Percentiles rank a stretch among this genome's conserved stretches.
Conservation (phyloP, 192 early-diverging fungal species). For the Coemansia erecta region DNA sequence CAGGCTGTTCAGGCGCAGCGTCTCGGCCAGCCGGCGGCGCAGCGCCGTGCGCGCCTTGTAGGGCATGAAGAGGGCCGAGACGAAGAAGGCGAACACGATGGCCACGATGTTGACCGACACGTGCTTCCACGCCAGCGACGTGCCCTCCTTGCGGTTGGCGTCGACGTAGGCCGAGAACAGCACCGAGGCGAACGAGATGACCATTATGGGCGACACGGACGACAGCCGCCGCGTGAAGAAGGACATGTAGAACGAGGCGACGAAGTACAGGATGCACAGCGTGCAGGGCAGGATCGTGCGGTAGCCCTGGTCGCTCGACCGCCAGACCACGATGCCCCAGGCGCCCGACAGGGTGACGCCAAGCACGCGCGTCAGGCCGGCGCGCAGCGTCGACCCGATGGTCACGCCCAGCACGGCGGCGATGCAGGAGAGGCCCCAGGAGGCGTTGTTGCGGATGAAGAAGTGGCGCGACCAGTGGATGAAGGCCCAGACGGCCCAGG, state of each 20-base stretch:
- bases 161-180: constrained; percentile 23
- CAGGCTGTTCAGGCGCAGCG: constrained; percentile 31
- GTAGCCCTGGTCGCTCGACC: constrained; percentile 15
- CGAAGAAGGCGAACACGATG: constrained; percentile 29
- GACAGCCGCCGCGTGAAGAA: constrained; percentile 28
- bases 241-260: constrained; percentile 18
- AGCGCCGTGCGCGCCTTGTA: constrained; percentile 44
- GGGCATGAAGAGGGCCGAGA: constrained; percentile 41
- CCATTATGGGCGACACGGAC: constrained; percentile 26
- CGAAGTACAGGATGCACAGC: constrained; percentile 35
- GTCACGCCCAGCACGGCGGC: constrained; percentile 35
- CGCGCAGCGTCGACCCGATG: constrained; percentile 33
- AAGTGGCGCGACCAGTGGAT: constrained; percentile 20
- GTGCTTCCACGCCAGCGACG: constrained; percentile 36
- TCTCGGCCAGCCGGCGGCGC: constrained; percentile 24
- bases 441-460: constrained; percentile 19
- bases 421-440: constrained; percentile 39
- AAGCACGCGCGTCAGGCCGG: constrained; percentile 27
- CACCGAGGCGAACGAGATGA: constrained; percentile 36
- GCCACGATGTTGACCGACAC: constrained; percentile 33
- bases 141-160: constrained; percentile 1
- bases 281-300: constrained; percentile 20
- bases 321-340: constrained; percentile 45
- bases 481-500: constrained; percentile 43
- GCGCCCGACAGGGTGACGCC: constrained; percentile 19